Percentiles rank a stretch among this genome's conserved stretches.
These are phyloP conservation scores for Suillus weaverae DNA, from an alignment of 768 basidiomycete species.

Conservation along the genomic window DNA sequence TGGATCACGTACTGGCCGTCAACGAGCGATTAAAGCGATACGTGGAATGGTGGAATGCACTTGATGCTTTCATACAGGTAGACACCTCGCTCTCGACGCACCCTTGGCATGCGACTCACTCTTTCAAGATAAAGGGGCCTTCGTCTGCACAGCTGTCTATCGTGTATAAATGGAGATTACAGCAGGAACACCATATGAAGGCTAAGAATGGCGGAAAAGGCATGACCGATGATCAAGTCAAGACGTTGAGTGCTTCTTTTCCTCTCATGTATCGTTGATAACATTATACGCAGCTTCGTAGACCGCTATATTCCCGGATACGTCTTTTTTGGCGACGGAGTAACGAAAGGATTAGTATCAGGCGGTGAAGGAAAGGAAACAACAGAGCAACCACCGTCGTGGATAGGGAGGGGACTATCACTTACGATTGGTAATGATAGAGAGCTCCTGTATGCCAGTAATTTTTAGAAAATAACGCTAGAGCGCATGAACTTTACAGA, in stretches of 20 bases:
- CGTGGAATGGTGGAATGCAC: constrained; percentile 62
- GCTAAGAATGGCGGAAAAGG: constrained; percentile 78
- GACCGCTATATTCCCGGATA: constrained; percentile 95
- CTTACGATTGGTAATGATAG: constrained; percentile 58
- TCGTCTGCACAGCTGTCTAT: constrained; percentile 41
- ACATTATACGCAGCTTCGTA: constrained; percentile 58
- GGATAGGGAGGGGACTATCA: constrained; percentile 52
- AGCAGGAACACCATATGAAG: constrained; percentile 93
- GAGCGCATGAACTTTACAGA: background rate
- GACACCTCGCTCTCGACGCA: constrained; percentile 15
- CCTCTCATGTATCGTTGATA: constrained; percentile 6
- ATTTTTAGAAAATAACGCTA: constrained; percentile 38
- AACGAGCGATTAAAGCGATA: constrained; percentile 67
- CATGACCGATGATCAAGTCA: constrained; percentile 83
- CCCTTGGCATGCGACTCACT: constrained; percentile 16
- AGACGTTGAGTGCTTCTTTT: constrained; percentile 37
- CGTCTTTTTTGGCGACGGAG: constrained; percentile 75
- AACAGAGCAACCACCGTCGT: constrained; percentile 24
- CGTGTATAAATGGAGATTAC: constrained; percentile 84
- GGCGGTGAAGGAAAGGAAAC: constrained; percentile 18
- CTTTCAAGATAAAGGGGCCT: constrained; percentile 39
- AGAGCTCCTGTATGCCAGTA: constrained; percentile 40
- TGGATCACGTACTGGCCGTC: constrained; percentile 58
- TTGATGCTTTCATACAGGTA: constrained; percentile 81
- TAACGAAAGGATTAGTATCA: constrained; percentile 37